A percentile compares a stretch with the other conserved stretches of the same genome.
phyloP scores from a whole-genome alignment of 768 basidiomycete species.

The Mycena vitilis region DNA sequence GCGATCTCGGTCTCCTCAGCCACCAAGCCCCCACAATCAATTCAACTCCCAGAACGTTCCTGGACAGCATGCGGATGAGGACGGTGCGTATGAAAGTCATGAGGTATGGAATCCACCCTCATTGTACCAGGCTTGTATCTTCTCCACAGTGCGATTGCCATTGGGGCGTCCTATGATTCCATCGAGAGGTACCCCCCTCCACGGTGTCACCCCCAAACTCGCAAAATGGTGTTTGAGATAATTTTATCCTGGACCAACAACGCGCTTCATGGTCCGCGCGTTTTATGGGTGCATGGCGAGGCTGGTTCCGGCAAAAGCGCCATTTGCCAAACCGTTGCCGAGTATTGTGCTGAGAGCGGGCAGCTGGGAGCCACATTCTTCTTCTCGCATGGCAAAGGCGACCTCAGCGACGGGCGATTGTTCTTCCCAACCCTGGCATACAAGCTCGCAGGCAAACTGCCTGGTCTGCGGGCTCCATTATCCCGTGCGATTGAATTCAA shows the following conservation, averaged over 20 bases:
- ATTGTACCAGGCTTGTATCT: conserved; percentile 24
- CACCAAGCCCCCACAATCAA: conserved; percentile 2
- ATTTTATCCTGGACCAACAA: conserved; percentile 34
- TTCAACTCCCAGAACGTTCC: not conserved
- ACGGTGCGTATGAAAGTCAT: conserved; percentile 13
- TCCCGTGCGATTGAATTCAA: conserved; percentile 40
- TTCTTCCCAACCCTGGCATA: conserved; percentile 36
- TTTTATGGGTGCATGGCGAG: conserved; percentile 36
- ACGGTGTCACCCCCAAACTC: conserved; percentile 36
- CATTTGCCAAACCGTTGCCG: conserved; percentile 30
- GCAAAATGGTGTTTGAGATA: conserved; percentile 33
- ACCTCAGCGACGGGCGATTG: conserved; percentile 25
- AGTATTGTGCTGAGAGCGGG: conserved; percentile 34
- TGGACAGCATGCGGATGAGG: conserved; percentile 21
- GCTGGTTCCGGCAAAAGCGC: conserved; percentile 30
- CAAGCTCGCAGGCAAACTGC: conserved; percentile 35
- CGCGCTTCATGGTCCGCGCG: conserved; percentile 14
- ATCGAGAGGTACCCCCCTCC: conserved; percentile 35
- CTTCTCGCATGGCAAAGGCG: conserved; percentile 30
- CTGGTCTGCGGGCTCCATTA: conserved; percentile 39
- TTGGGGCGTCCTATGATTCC: conserved; percentile 37
- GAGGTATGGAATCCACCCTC: not conserved
- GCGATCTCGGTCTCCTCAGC: not conserved
- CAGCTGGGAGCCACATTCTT: conserved; percentile 38
- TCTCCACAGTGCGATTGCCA: conserved; percentile 35